phyloP scores from a whole-genome alignment of 208 protist genomes.

The Herpetomonas samuelpessoai region DNA sequence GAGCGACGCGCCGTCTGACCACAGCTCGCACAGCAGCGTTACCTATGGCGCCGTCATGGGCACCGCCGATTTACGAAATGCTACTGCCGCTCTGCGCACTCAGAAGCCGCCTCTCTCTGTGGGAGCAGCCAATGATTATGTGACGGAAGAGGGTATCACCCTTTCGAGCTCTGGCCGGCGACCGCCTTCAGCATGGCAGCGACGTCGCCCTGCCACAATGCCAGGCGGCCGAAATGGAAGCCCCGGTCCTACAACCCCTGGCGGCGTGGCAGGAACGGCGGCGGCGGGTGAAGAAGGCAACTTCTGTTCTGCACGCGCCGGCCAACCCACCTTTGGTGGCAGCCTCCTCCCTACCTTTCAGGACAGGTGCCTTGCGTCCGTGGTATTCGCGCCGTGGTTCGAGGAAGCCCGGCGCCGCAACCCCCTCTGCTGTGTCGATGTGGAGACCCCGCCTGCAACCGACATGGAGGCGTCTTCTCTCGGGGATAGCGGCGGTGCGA shows the following conservation, averaged over 20 bases:
- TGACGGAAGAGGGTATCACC: not conserved
- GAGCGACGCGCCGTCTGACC: not conserved
- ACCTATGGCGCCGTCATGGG: not conserved
- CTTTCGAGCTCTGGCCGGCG: not conserved
- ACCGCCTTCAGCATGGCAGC: not conserved
- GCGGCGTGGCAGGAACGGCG: too few species aligned
- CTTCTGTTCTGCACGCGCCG: too few species aligned
- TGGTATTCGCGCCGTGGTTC: conserved; percentile 58
- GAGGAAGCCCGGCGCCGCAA: conserved; percentile 25
- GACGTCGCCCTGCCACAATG: not conserved
- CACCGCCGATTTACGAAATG: too few species aligned
- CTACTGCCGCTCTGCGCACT: too few species aligned
- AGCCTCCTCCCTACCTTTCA: not conserved
- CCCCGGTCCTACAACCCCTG: too few species aligned
- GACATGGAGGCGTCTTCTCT: not conserved
- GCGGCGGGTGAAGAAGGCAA: too few species aligned
- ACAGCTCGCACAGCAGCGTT: not conserved
- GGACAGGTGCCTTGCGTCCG: not conserved
- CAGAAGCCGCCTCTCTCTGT: too few species aligned
- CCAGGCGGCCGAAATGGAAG: too few species aligned
- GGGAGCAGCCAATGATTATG: too few species aligned
- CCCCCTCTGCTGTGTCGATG: not conserved
- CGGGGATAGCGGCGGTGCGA: not conserved
- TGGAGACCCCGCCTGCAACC: too few species aligned
- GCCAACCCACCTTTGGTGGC: too few species aligned